Evolutionary conservation across 2,329 filamentous ascomycete genomes (phyloP), one percentile per base, ranked within the genome.

Genomic region (Trichoderma brevicompactum): DNA sequence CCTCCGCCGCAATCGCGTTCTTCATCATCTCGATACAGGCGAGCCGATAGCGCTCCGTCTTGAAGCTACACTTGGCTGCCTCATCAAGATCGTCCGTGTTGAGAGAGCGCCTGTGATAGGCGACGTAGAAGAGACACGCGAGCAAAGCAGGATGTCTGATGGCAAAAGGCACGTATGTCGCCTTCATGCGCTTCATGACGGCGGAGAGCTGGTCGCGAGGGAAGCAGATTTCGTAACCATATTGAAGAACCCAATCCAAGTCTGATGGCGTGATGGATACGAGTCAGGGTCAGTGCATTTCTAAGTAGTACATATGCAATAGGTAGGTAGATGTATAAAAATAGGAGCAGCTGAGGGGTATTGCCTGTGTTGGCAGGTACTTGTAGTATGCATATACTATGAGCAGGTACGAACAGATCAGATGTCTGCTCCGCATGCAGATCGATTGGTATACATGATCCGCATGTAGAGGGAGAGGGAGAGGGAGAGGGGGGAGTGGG

Each of bases 181-280:
- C n/a, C 50, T 32, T 66, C 49, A 64, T 44, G 19, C 49, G 58
- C 28, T 28, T 44, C 49, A 49, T 44, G 32, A 40, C 48, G 9
- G 5, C 19, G 28, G 41, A 10, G 12, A 34, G n/a, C 36, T 52
- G 13, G 32, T 48, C 41, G 32, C 17, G 48, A 38, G 64, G 64
- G 13, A 64, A 46, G 43, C 64, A 66, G 23, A 12, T 23, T 19
- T 50, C 40, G 23, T 66, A 66, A 58, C 64, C 64, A 36, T 66
- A 46, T 12, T 46, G 32, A 43, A 66, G 28, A 34, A 64, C 64
- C 58, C 59, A 66, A 7, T 66, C 64, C n/a, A 58, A 2, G 34
- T 56, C 59, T 63, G 23, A 5, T 5, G 23, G 23, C 23, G 23
- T 43, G 36, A 34, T 43, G 19, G 7, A 15, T 1, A 10, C 7